Percentiles rank a stretch among this genome's conserved stretches.
phyloP scores from a whole-genome alignment of 2,329 filamentous ascomycete genomes.

The Graphilbum ipis-grandicollis region DNA sequence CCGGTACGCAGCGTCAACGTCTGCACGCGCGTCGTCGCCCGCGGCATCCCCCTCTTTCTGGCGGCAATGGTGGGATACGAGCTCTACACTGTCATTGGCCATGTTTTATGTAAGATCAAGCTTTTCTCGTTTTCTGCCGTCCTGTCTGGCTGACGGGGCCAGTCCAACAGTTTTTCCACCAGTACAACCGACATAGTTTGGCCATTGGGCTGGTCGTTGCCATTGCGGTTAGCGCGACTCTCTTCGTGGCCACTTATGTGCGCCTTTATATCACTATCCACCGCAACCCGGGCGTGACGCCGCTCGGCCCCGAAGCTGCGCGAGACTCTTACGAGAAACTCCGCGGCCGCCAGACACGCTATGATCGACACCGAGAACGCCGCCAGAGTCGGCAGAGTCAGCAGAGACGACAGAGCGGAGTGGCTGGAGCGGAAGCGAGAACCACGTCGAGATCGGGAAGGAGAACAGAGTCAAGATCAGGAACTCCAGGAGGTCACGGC shows the following conservation, averaged over 20 bases:
- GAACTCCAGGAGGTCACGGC: not conserved
- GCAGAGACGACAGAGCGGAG: no score
- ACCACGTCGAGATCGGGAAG: no score
- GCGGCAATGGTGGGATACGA: conserved; percentile 48
- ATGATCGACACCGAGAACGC: not conserved
- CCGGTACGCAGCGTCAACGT: conserved; percentile 6
- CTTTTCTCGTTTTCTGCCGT: not conserved
- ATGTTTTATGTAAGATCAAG: conserved; percentile 46
- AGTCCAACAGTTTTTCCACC: conserved; percentile 55
- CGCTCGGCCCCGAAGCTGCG: conserved; percentile 32
- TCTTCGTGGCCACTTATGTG: conserved; percentile 50
- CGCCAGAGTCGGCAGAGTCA: not conserved
- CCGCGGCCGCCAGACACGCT: not conserved
- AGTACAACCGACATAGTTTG: conserved; percentile 28
- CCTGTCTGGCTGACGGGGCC: conserved; percentile 2
- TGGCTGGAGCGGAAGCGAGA: no score
- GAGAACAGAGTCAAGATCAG: not conserved
- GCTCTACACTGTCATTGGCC: conserved; percentile 52
- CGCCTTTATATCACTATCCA: conserved; percentile 53
- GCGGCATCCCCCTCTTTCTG: conserved; percentile 51
- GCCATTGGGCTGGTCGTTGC: conserved; percentile 49
- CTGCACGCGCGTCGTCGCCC: conserved; percentile 4
- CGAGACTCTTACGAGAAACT: conserved; percentile 6
- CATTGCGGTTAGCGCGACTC: conserved; percentile 54
- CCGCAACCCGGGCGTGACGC: conserved; percentile 55